Evolutionary conservation across 352 stramenopile species (phyloP).

Genomic region (Phytophthora kernoviae): DNA sequence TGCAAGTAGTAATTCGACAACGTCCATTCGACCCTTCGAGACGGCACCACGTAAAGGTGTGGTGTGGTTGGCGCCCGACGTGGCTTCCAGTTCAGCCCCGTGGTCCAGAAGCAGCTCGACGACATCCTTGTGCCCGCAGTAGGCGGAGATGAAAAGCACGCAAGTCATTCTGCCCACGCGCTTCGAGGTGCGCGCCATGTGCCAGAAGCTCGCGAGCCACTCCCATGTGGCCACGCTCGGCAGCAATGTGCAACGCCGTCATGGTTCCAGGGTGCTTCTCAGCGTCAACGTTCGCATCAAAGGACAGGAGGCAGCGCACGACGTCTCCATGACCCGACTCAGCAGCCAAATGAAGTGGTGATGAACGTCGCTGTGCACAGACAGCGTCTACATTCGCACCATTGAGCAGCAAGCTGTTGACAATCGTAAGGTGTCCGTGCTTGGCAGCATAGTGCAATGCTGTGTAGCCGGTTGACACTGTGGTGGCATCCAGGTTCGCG

Average conservation of each 20-base stretch:
- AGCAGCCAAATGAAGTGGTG: constrained; percentile 52
- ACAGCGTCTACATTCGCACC: constrained; percentile 54
- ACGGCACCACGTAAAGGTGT: constrained; percentile 54
- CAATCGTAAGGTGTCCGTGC: constrained; percentile 58
- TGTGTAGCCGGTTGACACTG: constrained; percentile 46
- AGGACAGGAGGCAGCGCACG: constrained; percentile 54
- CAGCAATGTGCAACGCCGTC: constrained; percentile 61
- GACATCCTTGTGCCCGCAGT: constrained; percentile 52
- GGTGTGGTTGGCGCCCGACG: constrained; percentile 46
- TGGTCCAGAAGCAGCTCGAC: constrained; percentile 46
- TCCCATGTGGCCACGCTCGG: constrained; percentile 45
- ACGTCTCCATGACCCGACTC: constrained; percentile 58
- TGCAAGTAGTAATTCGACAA: constrained; percentile 45
- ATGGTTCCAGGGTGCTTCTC: constrained; percentile 48
- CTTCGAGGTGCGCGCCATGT: constrained; percentile 51
- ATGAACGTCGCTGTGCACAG: constrained; percentile 36
- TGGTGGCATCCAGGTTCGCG: constrained; percentile 46
- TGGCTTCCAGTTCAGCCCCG: constrained; percentile 46
- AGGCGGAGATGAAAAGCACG: constrained; percentile 54
- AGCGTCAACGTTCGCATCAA: constrained; percentile 52
- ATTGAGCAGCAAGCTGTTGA: constrained; percentile 60
- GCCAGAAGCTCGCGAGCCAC: constrained; percentile 48
- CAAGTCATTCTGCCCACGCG: constrained; percentile 43
- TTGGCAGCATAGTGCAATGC: constrained; percentile 57
- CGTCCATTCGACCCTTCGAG: constrained; percentile 38